phyloP scores from a whole-genome alignment of 2,329 filamentous ascomycete species.

The Ophiostoma quercus region DNA sequence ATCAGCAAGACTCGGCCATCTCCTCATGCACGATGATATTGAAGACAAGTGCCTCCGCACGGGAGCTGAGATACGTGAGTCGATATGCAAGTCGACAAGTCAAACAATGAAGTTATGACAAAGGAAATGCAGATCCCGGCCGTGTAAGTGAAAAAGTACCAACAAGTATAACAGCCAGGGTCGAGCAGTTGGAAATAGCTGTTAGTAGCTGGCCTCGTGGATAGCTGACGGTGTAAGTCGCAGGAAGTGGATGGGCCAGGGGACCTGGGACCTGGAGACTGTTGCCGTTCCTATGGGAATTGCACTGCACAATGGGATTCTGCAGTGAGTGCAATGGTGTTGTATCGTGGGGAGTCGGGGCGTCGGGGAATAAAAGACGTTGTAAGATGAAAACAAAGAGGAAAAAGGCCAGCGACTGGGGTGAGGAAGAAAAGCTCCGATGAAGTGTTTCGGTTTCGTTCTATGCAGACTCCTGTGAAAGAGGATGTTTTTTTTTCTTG shows the following conservation, averaged over 20 bases:
- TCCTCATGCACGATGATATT: slow-evolving; percentile 19
- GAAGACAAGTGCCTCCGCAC: background rate
- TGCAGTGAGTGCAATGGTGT: background rate
- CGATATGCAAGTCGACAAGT: background rate
- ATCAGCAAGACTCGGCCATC: slow-evolving; percentile 23
- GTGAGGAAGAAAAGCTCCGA: slow-evolving; percentile 5
- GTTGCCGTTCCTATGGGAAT: background rate
- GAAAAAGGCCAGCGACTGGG: background rate
- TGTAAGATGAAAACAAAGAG: slow-evolving; percentile 9
- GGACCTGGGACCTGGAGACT: background rate
- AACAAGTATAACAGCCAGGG: background rate
- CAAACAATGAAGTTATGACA: background rate
- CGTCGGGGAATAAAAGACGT: background rate
- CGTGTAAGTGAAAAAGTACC: background rate
- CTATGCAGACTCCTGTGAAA: background rate
- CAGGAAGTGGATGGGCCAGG: background rate
- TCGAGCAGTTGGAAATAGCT: background rate
- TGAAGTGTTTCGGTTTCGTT: background rate
- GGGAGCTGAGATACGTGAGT: background rate
- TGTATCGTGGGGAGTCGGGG: background rate
- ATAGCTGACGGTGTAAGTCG: background rate
- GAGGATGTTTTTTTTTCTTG: background rate
- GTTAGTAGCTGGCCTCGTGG: background rate
- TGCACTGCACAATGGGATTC: background rate
- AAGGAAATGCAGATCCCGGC: background rate